phyloP scores from a whole-genome alignment of 179 eudicot genomes.

The Vitellaria paradoxa region DNA sequence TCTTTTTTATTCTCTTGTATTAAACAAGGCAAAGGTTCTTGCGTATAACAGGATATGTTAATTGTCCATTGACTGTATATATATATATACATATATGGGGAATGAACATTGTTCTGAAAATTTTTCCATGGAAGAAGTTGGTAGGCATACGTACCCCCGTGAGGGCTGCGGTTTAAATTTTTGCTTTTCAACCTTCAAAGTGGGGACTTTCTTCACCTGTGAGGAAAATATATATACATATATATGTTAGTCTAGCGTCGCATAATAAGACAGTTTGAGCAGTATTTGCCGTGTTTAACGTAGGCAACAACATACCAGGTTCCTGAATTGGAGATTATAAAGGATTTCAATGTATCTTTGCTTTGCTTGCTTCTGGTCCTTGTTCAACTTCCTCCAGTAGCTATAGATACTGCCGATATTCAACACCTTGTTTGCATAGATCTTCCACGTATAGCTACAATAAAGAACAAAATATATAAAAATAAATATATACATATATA shows the following conservation, averaged over 20 bases:
- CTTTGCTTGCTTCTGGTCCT: conserved; percentile 44
- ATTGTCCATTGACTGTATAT: too few species aligned
- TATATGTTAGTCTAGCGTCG: background rate
- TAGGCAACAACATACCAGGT: conserved; percentile 31
- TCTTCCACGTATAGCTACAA: conserved; percentile 66
- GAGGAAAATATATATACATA: background rate
- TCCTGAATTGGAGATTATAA: conserved; percentile 47
- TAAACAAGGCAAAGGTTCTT: too few species aligned
- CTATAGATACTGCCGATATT: conserved; percentile 48
- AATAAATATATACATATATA: too few species aligned
- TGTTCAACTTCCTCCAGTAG: conserved; percentile 51
- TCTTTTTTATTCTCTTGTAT: too few species aligned
- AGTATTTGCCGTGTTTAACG: background rate
- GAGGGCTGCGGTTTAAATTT: conserved; percentile 17
- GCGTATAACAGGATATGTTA: too few species aligned
- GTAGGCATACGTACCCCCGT: conserved; percentile 18
- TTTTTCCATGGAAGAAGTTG: too few species aligned
- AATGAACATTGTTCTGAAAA: too few species aligned
- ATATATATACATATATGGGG: too few species aligned
- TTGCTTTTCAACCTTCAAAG: conserved; percentile 16
- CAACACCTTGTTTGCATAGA: conserved; percentile 53
- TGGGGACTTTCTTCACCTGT: conserved; percentile 24
- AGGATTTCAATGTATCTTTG: conserved; percentile 42
- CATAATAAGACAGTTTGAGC: background rate
- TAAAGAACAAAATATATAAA: background rate